A percentile compares a stretch with the other conserved stretches of the same genome.
Evolutionary conservation across 2,329 filamentous ascomycete genomes (phyloP).

Genomic region (Knufia fluminis): DNA sequence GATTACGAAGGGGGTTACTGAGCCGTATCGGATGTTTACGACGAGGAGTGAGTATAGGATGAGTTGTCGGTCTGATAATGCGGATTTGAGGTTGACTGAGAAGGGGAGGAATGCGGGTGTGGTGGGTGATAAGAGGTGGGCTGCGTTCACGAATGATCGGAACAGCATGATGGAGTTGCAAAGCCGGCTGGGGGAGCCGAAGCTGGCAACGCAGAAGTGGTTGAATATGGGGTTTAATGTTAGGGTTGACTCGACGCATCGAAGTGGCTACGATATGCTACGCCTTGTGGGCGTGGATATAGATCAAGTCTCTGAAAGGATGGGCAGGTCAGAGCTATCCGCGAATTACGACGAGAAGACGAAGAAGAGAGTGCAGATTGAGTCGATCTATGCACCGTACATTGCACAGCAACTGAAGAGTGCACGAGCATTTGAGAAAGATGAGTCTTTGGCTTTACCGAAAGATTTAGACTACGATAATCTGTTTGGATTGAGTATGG

Average conservation of each 20-base stretch:
- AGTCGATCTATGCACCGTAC: slow-evolving; percentile 80
- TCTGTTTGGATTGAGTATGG: slow-evolving; percentile 66
- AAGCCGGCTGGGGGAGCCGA: slow-evolving; percentile 48
- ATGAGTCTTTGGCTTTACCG: slow-evolving; percentile 67
- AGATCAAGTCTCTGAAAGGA: slow-evolving; percentile 24
- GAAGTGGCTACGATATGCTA: slow-evolving; percentile 71
- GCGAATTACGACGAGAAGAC: slow-evolving; percentile 49
- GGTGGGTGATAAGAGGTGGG: slow-evolving; percentile 72
- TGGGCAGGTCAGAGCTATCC: slow-evolving; percentile 9
- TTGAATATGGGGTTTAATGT: slow-evolving; percentile 58
- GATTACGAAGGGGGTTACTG: slow-evolving; percentile 89
- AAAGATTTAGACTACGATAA: slow-evolving; percentile 64
- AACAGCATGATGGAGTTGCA: slow-evolving; percentile 60
- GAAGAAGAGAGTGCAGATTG: slow-evolving; percentile 63
- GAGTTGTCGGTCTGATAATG: slow-evolving; percentile 85
- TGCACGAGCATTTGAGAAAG: slow-evolving; percentile 59
- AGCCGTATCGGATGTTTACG: slow-evolving; percentile 98
- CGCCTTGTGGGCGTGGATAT: slow-evolving; percentile 54
- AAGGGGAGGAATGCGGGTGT: slow-evolving; percentile 69
- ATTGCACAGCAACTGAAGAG: slow-evolving; percentile 61
- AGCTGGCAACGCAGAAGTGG: slow-evolving; percentile 58
- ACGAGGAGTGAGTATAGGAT: slow-evolving; percentile 92
- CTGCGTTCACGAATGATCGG: slow-evolving; percentile 54
- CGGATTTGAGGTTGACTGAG: slow-evolving; percentile 73
- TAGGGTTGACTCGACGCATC: slow-evolving; percentile 55